These are phyloP conservation scores for Calvatia gigantea DNA, from an alignment of 768 basidiomycete genomes.

Conservation along the genomic window DNA sequence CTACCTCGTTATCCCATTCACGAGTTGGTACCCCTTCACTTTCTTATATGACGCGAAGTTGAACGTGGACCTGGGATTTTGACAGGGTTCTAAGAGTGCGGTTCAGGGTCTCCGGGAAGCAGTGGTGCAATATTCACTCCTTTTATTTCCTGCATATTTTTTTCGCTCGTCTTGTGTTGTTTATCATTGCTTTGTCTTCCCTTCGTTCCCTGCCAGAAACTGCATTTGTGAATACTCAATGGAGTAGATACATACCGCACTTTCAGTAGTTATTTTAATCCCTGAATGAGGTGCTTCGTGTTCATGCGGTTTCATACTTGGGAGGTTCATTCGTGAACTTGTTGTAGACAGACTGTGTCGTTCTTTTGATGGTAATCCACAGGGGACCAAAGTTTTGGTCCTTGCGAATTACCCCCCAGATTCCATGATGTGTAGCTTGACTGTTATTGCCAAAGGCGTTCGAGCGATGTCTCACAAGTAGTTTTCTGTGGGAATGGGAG, in stretches of 20 bases:
- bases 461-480: too few relatives aligned
- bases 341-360: too few relatives aligned
- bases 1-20: not conserved
- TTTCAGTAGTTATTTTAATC: not conserved
- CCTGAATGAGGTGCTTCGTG: not conserved
- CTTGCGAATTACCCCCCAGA: too few relatives aligned
- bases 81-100: too few relatives aligned
- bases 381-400: too few relatives aligned
- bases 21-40: not conserved
- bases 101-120: not conserved
- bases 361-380: too few relatives aligned
- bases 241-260: not conserved
- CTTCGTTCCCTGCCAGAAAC: not conserved
- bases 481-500: too few relatives aligned
- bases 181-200: not conserved
- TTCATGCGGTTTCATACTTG: too few relatives aligned
- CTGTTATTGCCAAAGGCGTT: too few relatives aligned
- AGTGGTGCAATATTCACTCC: not conserved
- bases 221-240: not conserved
- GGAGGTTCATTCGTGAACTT: too few relatives aligned
- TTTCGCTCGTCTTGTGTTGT: not conserved
- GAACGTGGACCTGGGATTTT: too few relatives aligned
- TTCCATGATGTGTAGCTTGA: too few relatives aligned
- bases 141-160: not conserved
- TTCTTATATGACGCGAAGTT: not conserved